Base-by-base conservation (phyloP, 2,329 filamentous ascomycete species). In the Leptographium galeiforme region DNA sequence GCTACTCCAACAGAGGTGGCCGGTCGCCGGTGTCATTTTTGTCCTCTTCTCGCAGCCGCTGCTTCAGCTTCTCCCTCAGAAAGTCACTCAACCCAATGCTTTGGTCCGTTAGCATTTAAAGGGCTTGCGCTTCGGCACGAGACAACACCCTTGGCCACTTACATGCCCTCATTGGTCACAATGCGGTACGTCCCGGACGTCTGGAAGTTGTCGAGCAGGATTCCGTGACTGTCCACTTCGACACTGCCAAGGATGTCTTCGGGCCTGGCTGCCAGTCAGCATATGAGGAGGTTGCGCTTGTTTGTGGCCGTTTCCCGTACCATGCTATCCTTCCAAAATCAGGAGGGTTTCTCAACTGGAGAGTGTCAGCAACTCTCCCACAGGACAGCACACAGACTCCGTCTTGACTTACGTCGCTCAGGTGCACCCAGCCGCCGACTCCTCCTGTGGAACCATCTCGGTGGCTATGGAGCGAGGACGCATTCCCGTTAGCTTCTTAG, bases 221-320 rank as follows among this genome's bases (percentile, higher is more conserved):
- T 41, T 0, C 82, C 82, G 8, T 67, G 58, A 2, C 70, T 72
- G 61, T 84, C 72, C 6, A 85, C 82, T 62, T 84, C 77, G 43
- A 85, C 72, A 57, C 81, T 85, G 40, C 82, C 82, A 52, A 86
- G 69, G 40, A 86, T 86, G 61, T 86, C 82, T 61, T 85, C 82
- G 1, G 82, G 81, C 72, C 64, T 66, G 40, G 6, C 25, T 18
- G n/a, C 10, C 18, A n/a, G 41, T 45, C 14, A 51, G 50, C 30
- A 8, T 32, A 5, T 16, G 39, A 3, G n/a, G 4, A 16, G 8
- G 25, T 14, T 18, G 48, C 19, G 14, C 41, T 44, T 13, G 18
- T 5, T 25, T 13, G 11, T 44, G 4, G 10, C 18, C 4, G 19
- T 11, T 25, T 8, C 16, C 11, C 50, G 7, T 48, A 66, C 66